Evolutionary conservation across 495 filamentous ascomycete species (phyloP), one percentile per base, ranked within the genome.

Genomic region (Clohesyomyces aquaticus): DNA sequence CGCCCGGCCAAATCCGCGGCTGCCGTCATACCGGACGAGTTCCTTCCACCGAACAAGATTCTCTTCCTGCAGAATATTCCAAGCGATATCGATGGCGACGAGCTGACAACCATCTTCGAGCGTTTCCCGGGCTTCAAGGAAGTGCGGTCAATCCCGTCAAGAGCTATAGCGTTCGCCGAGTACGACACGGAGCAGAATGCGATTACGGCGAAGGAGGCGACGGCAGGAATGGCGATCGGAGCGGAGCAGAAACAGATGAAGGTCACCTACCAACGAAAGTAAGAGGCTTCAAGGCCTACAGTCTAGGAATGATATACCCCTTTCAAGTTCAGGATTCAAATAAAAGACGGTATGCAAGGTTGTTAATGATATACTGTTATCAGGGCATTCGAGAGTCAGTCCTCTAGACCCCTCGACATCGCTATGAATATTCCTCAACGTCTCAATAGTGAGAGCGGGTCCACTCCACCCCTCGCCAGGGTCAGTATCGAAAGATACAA

Each of bases 111-210:
- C 23, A 85, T 97, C 58, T 99, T 97, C 79, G 85, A 85, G 41
- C 86, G 87, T 35, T 99, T 94, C 78, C 91, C 96, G 66, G 94
- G 94, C 55, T 98, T 98, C 79, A 87, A 87, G 75, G 95, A 98
- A 74, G 91, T 96, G 27, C 85, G 95, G 59, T 76, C 89, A 75
- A 92, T 98, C 46, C 91, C 93, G 4, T 89, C 90, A 6, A 81
- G 95, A 61, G 91, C 90, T 10, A 93, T 99, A 77, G 93, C 91
- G 1, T 98, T 98, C 74, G 91, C 97, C 65, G 95, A 99, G 76
- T 99, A 96, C 77, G 91, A 96, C 74, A 84, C 81, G 63, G 89
- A 97, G 80, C 79, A 86, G 14, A 91, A 91, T 10, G 92, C 95
- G 45, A 97, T 97, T 66, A 87, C 85, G 53, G 94, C 94, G 29